Percentiles rank a stretch among this genome's conserved stretches.
Conservation (phyloP, 805 yeast species). For the Saturnispora bothae region DNA sequence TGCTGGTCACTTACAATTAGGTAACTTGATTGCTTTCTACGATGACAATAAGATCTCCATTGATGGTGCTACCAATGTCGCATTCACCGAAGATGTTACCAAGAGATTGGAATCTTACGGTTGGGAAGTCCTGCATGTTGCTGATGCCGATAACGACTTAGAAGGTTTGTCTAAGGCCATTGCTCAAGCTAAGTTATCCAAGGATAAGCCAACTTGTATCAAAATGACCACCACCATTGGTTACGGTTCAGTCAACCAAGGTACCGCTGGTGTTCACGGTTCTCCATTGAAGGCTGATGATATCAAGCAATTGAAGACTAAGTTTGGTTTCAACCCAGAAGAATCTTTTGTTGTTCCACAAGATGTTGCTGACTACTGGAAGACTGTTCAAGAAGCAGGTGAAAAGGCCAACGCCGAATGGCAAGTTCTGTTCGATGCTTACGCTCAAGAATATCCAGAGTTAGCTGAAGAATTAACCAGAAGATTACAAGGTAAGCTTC, state of each 20-base stretch:
- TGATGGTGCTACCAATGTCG: constrained; percentile 82
- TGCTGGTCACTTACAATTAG: constrained; percentile 93
- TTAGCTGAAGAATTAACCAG: constrained; percentile 70
- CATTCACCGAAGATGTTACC: constrained; percentile 88
- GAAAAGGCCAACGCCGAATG: constrained; percentile 63
- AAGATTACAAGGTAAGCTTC: constrained; percentile 69
- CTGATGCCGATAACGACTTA: constrained; percentile 73
- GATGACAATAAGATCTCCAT: constrained; percentile 96
- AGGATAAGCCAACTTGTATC: constrained; percentile 81
- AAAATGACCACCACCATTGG: constrained; percentile 89
- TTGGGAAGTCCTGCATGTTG: constrained; percentile 76
- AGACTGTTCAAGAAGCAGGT: constrained; percentile 49
- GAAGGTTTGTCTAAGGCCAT: constrained; percentile 61
- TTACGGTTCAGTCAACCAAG: constrained; percentile 76
- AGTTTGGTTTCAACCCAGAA: constrained; percentile 82
- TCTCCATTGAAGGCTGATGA: constrained; percentile 92
- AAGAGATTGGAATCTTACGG: constrained; percentile 86
- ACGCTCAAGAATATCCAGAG: constrained; percentile 62
- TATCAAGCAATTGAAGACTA: constrained; percentile 71
- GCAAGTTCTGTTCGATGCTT: constrained; percentile 52
- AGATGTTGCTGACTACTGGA: constrained; percentile 69
- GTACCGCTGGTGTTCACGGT: constrained; percentile 93
- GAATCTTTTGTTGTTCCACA: constrained; percentile 69
- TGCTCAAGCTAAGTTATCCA: constrained; percentile 66
- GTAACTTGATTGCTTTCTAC: constrained; percentile 88